A percentile compares a stretch with the other conserved stretches of the same genome.
phyloP scores from a whole-genome alignment of 129 eudicot genomes.

The Flaveria trinervia region DNA sequence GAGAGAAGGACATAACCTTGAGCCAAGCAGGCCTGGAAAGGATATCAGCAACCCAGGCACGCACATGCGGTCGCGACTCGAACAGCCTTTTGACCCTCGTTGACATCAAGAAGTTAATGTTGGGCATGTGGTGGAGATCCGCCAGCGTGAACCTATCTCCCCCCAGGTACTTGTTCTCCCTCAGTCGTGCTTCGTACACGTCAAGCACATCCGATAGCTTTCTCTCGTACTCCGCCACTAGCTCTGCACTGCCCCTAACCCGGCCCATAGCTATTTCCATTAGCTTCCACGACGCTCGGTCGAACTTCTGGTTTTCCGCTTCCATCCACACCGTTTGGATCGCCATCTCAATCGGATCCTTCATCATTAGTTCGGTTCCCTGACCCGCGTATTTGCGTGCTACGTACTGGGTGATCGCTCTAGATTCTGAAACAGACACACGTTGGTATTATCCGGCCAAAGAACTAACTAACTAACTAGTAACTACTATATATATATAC shows the following conservation, averaged over 20 bases:
- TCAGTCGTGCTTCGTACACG: constrained; percentile 48
- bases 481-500: no score
- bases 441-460: no score
- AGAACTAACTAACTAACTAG: no score
- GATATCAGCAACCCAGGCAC: constrained; percentile 50
- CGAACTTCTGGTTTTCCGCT: constrained; percentile 37
- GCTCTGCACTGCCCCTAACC: constrained; percentile 21
- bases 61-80: constrained; percentile 53
- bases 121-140: constrained; percentile 47
- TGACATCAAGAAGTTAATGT: constrained; percentile 42
- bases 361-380: constrained; percentile 41
- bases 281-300: constrained; percentile 30
- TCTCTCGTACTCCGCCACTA: constrained; percentile 30
- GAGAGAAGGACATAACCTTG: constrained; percentile 34
- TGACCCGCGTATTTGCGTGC: constrained; percentile 43
- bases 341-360: constrained; percentile 43
- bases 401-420: constrained; percentile 50
- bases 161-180: constrained; percentile 45
- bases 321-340: constrained; percentile 38
- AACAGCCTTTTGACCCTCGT: constrained; percentile 40
- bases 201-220: constrained; percentile 50
- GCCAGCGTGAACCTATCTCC: constrained; percentile 59
- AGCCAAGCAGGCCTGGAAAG: constrained; percentile 63
- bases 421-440: constrained; percentile 40
- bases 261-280: constrained; percentile 27